These are phyloP conservation scores for Botrytis elliptica DNA, from an alignment of 2,329 filamentous ascomycete species.

Conservation along the genomic window DNA sequence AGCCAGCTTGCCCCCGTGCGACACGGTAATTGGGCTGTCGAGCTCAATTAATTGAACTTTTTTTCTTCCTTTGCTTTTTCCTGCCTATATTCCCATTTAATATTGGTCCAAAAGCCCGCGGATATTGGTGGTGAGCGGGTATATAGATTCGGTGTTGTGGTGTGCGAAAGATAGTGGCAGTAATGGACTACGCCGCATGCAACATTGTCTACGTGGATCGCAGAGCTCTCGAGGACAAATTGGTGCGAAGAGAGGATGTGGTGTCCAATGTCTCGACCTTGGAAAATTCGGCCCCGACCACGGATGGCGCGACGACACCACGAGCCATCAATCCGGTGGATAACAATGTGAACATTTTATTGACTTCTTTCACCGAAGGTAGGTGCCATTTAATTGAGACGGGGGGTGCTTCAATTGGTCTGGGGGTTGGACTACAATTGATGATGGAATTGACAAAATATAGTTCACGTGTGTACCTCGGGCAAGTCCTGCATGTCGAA, in stretches of 20 bases:
- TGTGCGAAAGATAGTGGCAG: slow-evolving; percentile 32
- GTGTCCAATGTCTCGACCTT: slow-evolving; percentile 34
- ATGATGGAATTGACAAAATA: slow-evolving; percentile 26
- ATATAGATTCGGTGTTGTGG: slow-evolving; percentile 31
- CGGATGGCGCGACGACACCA: slow-evolving; percentile 24
- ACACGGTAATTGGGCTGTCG: background rate
- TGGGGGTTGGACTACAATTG: slow-evolving; percentile 10
- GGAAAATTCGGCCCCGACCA: slow-evolving; percentile 24
- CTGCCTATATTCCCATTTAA: slow-evolving; percentile 7
- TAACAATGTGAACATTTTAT: slow-evolving; percentile 48
- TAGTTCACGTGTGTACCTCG: slow-evolving; percentile 54
- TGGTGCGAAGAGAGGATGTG: slow-evolving; percentile 40
- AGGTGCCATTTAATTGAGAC: slow-evolving; percentile 14
- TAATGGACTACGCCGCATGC: slow-evolving; percentile 46
- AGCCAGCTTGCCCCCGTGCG: slow-evolving; percentile 13
- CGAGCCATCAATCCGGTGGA: slow-evolving; percentile 41
- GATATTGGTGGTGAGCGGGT: slow-evolving; percentile 31
- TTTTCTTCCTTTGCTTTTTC: background rate
- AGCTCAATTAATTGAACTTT: slow-evolving; percentile 13
- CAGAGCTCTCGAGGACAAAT: slow-evolving; percentile 41
- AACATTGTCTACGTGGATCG: slow-evolving; percentile 47
- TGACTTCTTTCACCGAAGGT: slow-evolving; percentile 53
- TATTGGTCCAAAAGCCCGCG: slow-evolving; percentile 17
- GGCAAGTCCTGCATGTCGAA: slow-evolving; percentile 53
- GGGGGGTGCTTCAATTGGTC: slow-evolving; percentile 18